These are phyloP conservation scores for Delonix regia DNA, from an alignment of 306 rosid genomes.

Conservation along the genomic window DNA sequence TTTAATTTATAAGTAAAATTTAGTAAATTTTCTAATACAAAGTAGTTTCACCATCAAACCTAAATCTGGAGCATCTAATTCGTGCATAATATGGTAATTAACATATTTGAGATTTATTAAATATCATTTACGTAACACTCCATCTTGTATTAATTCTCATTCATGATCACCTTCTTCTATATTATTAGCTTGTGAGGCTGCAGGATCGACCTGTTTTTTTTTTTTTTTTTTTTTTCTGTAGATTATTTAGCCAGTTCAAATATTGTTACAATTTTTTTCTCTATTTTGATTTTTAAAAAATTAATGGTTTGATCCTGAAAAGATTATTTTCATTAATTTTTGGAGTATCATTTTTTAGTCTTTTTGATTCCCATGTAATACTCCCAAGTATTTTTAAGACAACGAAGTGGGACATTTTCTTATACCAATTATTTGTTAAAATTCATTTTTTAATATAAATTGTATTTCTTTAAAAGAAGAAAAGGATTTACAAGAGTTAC, in stretches of 20 bases:
- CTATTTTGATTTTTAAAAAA: not conserved
- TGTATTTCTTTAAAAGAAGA: too few relatives aligned
- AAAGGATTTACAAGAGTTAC: too few relatives aligned
- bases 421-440: too few relatives aligned
- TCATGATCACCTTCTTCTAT: constrained; percentile 42
- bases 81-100: constrained; percentile 50
- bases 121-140: not conserved
- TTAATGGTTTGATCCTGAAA: too few relatives aligned
- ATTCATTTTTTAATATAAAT: not conserved
- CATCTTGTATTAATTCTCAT: constrained; percentile 29
- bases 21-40: too few relatives aligned
- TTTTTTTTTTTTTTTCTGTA: too few relatives aligned
- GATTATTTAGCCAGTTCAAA: too few relatives aligned
- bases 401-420: too few relatives aligned
- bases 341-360: constrained; percentile 28
- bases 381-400: not conserved
- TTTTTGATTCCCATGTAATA: not conserved
- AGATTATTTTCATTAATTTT: not conserved
- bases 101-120: not conserved
- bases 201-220: too few relatives aligned
- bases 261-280: not conserved
- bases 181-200: constrained; percentile 19
- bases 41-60: too few relatives aligned
- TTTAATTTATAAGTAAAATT: too few relatives aligned
- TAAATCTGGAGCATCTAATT: constrained; percentile 30